Conservation (phyloP, 2,329 filamentous ascomycete genomes). For the Trichoderma endophyticum region DNA sequence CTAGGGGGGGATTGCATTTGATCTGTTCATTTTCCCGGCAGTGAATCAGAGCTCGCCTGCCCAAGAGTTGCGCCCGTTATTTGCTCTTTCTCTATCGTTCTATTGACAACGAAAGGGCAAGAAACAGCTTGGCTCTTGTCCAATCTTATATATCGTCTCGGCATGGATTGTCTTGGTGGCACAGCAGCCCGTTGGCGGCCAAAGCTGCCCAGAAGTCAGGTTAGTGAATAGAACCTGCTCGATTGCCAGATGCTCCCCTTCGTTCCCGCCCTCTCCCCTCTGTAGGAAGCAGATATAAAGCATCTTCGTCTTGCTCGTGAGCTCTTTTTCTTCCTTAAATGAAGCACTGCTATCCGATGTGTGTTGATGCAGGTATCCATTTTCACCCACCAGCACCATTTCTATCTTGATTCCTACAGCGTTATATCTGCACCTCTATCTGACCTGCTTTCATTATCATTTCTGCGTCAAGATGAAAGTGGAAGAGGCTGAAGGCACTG, state of each 20-base stretch:
- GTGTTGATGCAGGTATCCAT: not conserved
- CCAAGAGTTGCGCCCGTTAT: not conserved
- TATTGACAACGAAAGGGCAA: not conserved
- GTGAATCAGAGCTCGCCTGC: conserved; percentile 5
- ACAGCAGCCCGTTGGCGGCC: not conserved
- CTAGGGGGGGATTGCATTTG: not conserved
- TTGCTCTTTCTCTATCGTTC: not conserved
- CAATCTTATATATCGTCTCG: not conserved
- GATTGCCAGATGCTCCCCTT: not conserved
- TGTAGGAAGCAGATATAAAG: not conserved
- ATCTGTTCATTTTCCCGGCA: not conserved
- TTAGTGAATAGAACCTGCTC: conserved; percentile 9
- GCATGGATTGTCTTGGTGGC: not conserved
- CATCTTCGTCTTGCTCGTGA: not conserved
- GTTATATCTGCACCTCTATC: conserved; percentile 11
- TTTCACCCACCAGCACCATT: conserved; percentile 1
- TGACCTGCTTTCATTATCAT: not conserved
- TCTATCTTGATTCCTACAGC: conserved; percentile 7
- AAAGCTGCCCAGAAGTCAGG: not conserved
- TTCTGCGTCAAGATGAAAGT: conserved; percentile 1
- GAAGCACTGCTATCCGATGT: not conserved
- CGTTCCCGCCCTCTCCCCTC: not conserved
- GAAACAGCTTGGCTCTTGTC: not conserved
- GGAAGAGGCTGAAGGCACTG: not conserved
- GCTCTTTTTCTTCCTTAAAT: not conserved